phyloP scores from a whole-genome alignment of 768 basidiomycete species.

The Amyloporia xantha region DNA sequence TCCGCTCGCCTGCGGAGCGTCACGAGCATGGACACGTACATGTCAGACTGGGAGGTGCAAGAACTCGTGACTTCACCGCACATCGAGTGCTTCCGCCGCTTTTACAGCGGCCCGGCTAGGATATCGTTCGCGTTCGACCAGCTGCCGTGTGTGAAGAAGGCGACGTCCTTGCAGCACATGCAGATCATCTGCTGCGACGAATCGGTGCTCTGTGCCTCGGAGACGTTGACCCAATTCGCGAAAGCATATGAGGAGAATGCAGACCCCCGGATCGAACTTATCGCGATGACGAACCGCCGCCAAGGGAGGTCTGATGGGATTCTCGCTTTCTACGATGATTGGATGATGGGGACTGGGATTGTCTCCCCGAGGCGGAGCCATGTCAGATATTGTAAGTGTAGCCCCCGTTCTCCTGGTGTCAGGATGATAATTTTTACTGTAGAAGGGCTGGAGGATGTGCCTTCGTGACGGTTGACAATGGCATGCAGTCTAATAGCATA shows the following conservation, averaged over 20 bases:
- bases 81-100: constrained; percentile 23
- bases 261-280: constrained; percentile 6
- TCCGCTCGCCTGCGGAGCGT: constrained; percentile 18
- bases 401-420: too few species aligned
- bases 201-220: not conserved
- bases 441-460: too few species aligned
- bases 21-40: constrained; percentile 29
- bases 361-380: too few species aligned
- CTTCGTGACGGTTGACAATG: too few species aligned
- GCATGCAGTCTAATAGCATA: too few species aligned
- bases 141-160: constrained; percentile 20
- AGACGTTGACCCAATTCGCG: not conserved
- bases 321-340: constrained; percentile 1
- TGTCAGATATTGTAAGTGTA: too few species aligned
- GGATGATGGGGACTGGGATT: not conserved
- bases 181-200: constrained; percentile 21
- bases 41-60: constrained; percentile 30
- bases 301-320: not conserved
- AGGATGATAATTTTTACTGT: too few species aligned
- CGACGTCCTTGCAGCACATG: constrained; percentile 21
- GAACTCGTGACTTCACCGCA: constrained; percentile 25
- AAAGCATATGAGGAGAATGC: not conserved
- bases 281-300: not conserved
- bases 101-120: constrained; percentile 16
- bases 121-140: constrained; percentile 24